phyloP scores from a whole-genome alignment of 768 basidiomycete species.

The Mycena vulgaris region DNA sequence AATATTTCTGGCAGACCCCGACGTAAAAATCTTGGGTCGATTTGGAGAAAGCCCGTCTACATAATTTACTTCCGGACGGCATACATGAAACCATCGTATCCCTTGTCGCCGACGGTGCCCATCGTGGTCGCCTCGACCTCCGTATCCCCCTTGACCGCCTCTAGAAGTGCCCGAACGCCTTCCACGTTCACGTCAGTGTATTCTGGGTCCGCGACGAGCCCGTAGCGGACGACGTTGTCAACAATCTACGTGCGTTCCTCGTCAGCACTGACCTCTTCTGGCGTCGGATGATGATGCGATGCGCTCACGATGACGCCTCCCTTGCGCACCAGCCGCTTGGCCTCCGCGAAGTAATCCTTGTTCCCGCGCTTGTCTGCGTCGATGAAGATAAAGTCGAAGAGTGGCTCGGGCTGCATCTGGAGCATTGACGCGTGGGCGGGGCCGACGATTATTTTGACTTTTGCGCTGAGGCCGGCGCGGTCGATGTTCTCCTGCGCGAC shows the following conservation, averaged over 20 bases:
- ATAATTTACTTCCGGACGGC: slow-evolving; percentile 54
- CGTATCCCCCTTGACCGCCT: slow-evolving; percentile 62
- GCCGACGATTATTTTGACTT: slow-evolving; percentile 67
- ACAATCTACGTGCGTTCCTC: no score
- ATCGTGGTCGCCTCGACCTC: slow-evolving; percentile 69
- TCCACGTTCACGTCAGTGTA: slow-evolving; percentile 53
- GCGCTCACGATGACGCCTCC: slow-evolving; percentile 77
- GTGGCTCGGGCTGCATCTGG: slow-evolving; percentile 61
- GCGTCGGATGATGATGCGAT: no score
- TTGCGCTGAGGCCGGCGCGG: slow-evolving; percentile 64
- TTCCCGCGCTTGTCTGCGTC: slow-evolving; percentile 79
- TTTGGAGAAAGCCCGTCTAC: no score
- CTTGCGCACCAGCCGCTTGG: slow-evolving; percentile 70
- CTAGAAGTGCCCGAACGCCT: slow-evolving; percentile 64
- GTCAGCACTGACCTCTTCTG: no score
- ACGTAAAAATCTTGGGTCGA: no score
- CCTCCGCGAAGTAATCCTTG: slow-evolving; percentile 69
- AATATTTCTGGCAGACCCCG: no score
- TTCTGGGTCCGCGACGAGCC: slow-evolving; percentile 60
- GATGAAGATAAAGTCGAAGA: slow-evolving; percentile 80
- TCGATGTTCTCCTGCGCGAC: slow-evolving; percentile 72
- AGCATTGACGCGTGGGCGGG: slow-evolving; percentile 66
- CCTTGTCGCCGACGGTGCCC: slow-evolving; percentile 65
- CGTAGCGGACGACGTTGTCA: slow-evolving; percentile 73
- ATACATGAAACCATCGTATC: slow-evolving; percentile 69